Evolutionary conservation across 768 basidiomycete species (phyloP), one percentile per base, ranked within the genome.

Genomic region (Collybiopsis confluens): DNA sequence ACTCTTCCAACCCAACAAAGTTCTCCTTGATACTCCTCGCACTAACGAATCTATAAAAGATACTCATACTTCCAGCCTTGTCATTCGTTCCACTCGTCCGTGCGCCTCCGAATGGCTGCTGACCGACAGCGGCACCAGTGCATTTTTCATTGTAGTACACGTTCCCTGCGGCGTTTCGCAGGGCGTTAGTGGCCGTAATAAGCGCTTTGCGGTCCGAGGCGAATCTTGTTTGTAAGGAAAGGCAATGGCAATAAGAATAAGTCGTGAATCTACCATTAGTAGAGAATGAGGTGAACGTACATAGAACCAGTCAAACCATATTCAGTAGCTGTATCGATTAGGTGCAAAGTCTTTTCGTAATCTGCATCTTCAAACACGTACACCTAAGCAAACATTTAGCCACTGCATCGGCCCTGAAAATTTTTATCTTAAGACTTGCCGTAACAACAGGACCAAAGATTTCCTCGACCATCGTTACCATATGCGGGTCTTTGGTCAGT

Each of bases 91-190:
- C 96, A 64, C 89, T 92, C 28, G 80, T 90, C 35, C 95, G 83
- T 2, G 85, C 91, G 27, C 97, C 97, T 45, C 97, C 97, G 65
- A 99, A 99, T 10, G 97, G 96, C 70, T 99, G 95, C 68, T 98
- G 95, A 8, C 94, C 96, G 33, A 98, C 93, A 45, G 92, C 90
- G n/a, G 93, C 94, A 28, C 93, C 93, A 1, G 96, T 99, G 71
- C 93, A 98, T 70, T 96, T 95, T 62, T 98, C 95, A 69, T 98
- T 98, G 73, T 94, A 92, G 75, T 99, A 99, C 53, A 96, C 85
- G 68, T 98, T 99, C 2, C 97, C 97, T 2, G 97, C 92, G 1
- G 94, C 78, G 71, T 96, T 88, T 53, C 93, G 87, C 41, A 99
- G 80, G 52, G 78, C 80, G 72, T 88, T 88, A 40, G 92, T 86